These are phyloP conservation scores for Boletales sp. DNA, from an alignment of 768 basidiomycete species.

Conservation along the genomic window DNA sequence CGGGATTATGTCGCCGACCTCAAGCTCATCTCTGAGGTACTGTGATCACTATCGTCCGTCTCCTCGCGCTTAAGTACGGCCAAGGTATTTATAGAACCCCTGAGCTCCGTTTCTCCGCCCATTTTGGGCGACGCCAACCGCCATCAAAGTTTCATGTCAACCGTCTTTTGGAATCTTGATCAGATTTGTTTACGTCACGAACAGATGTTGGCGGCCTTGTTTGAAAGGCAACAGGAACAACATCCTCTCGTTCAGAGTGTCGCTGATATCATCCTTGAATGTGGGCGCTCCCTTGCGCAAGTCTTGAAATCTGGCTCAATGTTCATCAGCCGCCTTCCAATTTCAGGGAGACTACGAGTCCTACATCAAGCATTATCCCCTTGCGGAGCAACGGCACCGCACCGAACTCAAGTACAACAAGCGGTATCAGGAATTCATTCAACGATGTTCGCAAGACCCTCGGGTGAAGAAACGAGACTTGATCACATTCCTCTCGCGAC, in stretches of 20 bases:
- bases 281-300: slow-evolving; percentile 37
- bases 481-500: slow-evolving; percentile 78
- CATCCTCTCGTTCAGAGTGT: slow-evolving; percentile 81
- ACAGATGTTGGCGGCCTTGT: slow-evolving; percentile 66
- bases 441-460: slow-evolving; percentile 57
- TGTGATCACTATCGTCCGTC: not conserved
- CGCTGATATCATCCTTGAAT: slow-evolving; percentile 81
- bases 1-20: slow-evolving; percentile 85
- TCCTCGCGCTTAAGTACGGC: slow-evolving; percentile 2
- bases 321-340: slow-evolving; percentile 27
- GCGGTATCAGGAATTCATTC: slow-evolving; percentile 64
- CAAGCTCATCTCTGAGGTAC: slow-evolving; percentile 62
- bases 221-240: slow-evolving; percentile 78
- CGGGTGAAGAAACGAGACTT: slow-evolving; percentile 73
- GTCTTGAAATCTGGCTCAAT: slow-evolving; percentile 14
- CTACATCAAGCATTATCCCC: slow-evolving; percentile 86
- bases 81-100: slow-evolving; percentile 71
- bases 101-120: slow-evolving; percentile 59
- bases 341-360: slow-evolving; percentile 70
- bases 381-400: slow-evolving; percentile 79
- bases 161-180: slow-evolving; percentile 83
- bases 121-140: slow-evolving; percentile 52
- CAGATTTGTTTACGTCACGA: slow-evolving; percentile 66
- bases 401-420: slow-evolving; percentile 69
- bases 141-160: slow-evolving; percentile 63